These are phyloP conservation scores for Lachnellula subtilissima DNA, from an alignment of 2,329 filamentous ascomycete species.

Conservation along the genomic window DNA sequence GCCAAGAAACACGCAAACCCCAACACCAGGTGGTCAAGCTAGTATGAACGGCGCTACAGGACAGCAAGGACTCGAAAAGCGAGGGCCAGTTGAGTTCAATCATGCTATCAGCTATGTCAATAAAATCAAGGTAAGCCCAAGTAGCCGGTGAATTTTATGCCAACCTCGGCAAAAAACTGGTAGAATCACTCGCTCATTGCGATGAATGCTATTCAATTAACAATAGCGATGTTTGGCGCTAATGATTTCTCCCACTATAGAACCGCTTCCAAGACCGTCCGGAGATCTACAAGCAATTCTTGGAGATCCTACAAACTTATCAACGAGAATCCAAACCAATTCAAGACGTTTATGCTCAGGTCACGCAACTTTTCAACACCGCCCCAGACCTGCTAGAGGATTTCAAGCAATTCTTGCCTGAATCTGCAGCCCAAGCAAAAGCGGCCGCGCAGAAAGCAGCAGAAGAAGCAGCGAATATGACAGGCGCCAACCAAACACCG, in stretches of 20 bases:
- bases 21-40: slow-evolving; percentile 52
- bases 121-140: slow-evolving; percentile 80
- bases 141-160: slow-evolving; percentile 5
- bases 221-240: slow-evolving; percentile 2
- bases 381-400: slow-evolving; percentile 94
- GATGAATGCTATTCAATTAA: not conserved
- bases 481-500: slow-evolving; percentile 44
- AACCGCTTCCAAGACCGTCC: slow-evolving; percentile 96
- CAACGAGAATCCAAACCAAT: slow-evolving; percentile 98
- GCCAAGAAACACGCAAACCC: slow-evolving; percentile 53
- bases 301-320: slow-evolving; percentile 97
- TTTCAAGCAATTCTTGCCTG: slow-evolving; percentile 96
- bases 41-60: slow-evolving; percentile 57
- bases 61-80: slow-evolving; percentile 68
- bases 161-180: not conserved
- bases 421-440: slow-evolving; percentile 71
- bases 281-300: slow-evolving; percentile 98
- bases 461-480: slow-evolving; percentile 54
- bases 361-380: slow-evolving; percentile 87
- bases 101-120: slow-evolving; percentile 99
- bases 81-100: slow-evolving; percentile 96
- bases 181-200: not conserved
- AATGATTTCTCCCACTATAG: slow-evolving; percentile 40
- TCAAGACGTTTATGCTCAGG: slow-evolving; percentile 95
- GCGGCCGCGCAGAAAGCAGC: slow-evolving; percentile 49